Evolutionary conservation across 495 filamentous ascomycete genomes (phyloP).

Genomic region (Peziza echinospora): DNA sequence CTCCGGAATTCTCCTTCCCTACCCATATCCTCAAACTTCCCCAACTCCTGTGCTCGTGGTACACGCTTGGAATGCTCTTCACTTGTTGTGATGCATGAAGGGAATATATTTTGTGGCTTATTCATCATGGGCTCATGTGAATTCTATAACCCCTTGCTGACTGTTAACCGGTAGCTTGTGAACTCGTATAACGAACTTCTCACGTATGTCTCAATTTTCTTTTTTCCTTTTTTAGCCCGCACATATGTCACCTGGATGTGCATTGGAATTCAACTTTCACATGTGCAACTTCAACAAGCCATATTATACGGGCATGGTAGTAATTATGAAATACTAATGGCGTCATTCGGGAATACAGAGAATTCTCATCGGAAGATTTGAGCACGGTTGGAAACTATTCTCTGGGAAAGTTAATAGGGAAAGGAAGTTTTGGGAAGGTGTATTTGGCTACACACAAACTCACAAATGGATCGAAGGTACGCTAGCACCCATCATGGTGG

Average conservation of each 20-base stretch:
- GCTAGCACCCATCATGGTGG: too few species aligned
- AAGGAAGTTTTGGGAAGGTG: conserved; percentile 95
- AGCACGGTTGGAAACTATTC: conserved; percentile 85
- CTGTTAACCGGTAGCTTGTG: conserved; percentile 47
- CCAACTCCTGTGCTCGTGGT: background rate
- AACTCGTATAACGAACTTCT: conserved; percentile 90
- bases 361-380: conserved; percentile 84
- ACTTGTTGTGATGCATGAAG: background rate
- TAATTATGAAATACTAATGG: conserved; percentile 1
- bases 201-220: conserved; percentile 39
- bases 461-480: conserved; percentile 93
- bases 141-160: background rate
- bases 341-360: conserved; percentile 29
- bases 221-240: conserved; percentile 3
- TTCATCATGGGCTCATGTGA: too few species aligned
- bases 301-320: conserved; percentile 1
- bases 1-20: background rate
- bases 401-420: conserved; percentile 76
- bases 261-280: background rate
- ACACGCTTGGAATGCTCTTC: background rate
- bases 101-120: background rate
- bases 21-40: background rate
- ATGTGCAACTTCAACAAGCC: conserved; percentile 7
- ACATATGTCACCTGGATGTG: background rate
- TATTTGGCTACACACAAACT: conserved; percentile 93